Percentiles rank a stretch among this genome's conserved stretches.
Evolutionary conservation across 73 alveolate species (phyloP).

Genomic region (Paramecium caudatum): DNA sequence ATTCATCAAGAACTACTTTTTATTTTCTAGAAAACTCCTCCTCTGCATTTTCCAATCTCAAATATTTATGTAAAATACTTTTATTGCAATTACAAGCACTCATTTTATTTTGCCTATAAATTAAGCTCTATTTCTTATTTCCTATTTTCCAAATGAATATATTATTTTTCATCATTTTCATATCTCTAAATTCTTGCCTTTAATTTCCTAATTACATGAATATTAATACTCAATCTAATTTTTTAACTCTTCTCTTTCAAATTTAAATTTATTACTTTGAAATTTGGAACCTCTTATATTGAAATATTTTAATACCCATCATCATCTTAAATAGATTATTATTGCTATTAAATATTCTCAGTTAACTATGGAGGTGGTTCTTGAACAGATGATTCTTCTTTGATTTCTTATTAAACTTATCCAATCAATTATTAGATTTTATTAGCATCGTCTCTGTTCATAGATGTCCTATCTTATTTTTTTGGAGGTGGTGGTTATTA

Average conservation of each 20-base stretch:
- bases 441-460: not conserved
- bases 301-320: not conserved
- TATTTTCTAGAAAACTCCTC: constrained; percentile 7
- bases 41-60: constrained; percentile 30
- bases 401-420: not conserved
- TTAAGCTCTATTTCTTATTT: constrained; percentile 9
- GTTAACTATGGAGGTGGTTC: not conserved
- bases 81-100: not conserved
- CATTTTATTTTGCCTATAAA: not conserved
- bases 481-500: constrained; percentile 41
- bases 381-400: not conserved
- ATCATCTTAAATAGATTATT: not conserved
- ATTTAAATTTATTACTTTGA: not conserved
- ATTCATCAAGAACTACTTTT: not conserved
- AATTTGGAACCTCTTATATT: not conserved
- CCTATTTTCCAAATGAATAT: not conserved
- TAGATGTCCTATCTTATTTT: constrained; percentile 8
- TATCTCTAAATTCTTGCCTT: not conserved
- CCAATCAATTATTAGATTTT: not conserved
- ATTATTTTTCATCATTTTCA: not conserved
- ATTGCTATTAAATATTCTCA: not conserved
- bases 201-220: not conserved
- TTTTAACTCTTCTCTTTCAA: not conserved
- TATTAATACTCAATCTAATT: not conserved
- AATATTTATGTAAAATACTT: not conserved